A percentile compares a stretch with the other conserved stretches of the same genome.
Evolutionary conservation across 257 asterid genomes (phyloP).

Genomic region (Craterostigma plantagineum): DNA sequence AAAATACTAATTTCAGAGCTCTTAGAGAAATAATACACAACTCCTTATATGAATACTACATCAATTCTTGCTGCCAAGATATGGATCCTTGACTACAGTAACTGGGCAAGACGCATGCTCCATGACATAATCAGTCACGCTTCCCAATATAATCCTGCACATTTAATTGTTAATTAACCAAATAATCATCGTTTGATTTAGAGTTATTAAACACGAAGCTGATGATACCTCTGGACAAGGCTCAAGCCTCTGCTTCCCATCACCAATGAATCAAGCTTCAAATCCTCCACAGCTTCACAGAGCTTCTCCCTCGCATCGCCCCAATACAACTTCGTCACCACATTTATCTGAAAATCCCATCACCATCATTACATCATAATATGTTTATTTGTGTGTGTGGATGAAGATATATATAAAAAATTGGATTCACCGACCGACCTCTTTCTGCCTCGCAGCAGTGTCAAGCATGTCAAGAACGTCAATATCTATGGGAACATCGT

Average conservation of each 20-base stretch:
- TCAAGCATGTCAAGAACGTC: conserved; percentile 80
- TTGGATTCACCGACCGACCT: too few relatives aligned
- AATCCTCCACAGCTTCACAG: conserved; percentile 35
- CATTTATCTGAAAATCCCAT: conserved; percentile 31
- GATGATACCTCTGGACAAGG: conserved; percentile 41
- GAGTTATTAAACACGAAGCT: neutral
- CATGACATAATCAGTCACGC: conserved; percentile 50
- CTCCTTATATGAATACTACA: too few relatives aligned
- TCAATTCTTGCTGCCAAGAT: too few relatives aligned
- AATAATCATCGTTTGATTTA: too few relatives aligned
- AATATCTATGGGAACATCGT: conserved; percentile 34
- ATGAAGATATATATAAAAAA: too few relatives aligned
- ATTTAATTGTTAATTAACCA: too few relatives aligned
- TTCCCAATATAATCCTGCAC: conserved; percentile 64
- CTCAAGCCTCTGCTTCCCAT: conserved; percentile 85
- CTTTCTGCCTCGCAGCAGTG: conserved; percentile 69
- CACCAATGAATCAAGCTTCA: conserved; percentile 59
- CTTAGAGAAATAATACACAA: too few relatives aligned
- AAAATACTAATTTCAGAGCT: too few relatives aligned
- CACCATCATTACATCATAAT: neutral
- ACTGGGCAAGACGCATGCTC: conserved; percentile 45
- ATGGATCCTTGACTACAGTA: conserved; percentile 41
- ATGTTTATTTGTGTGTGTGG: neutral
- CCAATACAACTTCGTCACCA: conserved; percentile 53
- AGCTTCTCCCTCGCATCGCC: conserved; percentile 94